Conservation (phyloP, 1,284 basidiomycete genomes). For the Athelia psychrophila region DNA sequence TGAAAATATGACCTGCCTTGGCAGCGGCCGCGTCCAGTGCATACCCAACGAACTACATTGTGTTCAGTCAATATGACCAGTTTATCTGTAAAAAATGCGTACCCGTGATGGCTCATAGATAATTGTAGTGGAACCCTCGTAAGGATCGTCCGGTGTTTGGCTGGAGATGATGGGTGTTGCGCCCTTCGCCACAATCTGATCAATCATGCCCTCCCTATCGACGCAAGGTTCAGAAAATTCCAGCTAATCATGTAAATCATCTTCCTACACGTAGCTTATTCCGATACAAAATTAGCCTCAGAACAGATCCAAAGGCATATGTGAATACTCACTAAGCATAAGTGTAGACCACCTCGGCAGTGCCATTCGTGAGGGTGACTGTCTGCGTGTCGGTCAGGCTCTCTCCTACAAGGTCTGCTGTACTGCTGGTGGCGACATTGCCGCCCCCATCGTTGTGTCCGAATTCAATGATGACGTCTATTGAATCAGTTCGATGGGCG, state of each 20-base stretch:
- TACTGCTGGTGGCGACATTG: neutral
- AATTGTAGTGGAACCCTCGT: neutral
- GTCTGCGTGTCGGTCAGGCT: neutral
- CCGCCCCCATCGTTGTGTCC: conserved; percentile 24
- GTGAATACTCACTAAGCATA: neutral
- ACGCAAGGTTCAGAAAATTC: neutral
- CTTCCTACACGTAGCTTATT: neutral
- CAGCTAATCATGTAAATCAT: neutral
- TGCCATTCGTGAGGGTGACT: neutral
- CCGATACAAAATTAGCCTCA: too few relatives aligned
- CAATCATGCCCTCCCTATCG: neutral
- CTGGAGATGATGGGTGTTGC: conserved; percentile 17
- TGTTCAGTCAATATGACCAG: neutral
- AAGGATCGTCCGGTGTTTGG: neutral
- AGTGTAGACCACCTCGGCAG: neutral
- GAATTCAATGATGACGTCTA: conserved; percentile 26
- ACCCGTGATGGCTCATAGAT: neutral
- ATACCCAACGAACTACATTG: conserved; percentile 25
- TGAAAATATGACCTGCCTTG: too few relatives aligned
- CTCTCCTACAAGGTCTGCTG: neutral
- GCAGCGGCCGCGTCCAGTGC: conserved; percentile 19
- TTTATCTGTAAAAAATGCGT: neutral
- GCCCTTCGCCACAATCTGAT: conserved; percentile 7
- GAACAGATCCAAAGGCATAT: too few relatives aligned
- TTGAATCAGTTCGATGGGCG: conserved; percentile 3